Base-by-base conservation (phyloP, 2,329 filamentous ascomycete species). In the Neonectria hederae region DNA sequence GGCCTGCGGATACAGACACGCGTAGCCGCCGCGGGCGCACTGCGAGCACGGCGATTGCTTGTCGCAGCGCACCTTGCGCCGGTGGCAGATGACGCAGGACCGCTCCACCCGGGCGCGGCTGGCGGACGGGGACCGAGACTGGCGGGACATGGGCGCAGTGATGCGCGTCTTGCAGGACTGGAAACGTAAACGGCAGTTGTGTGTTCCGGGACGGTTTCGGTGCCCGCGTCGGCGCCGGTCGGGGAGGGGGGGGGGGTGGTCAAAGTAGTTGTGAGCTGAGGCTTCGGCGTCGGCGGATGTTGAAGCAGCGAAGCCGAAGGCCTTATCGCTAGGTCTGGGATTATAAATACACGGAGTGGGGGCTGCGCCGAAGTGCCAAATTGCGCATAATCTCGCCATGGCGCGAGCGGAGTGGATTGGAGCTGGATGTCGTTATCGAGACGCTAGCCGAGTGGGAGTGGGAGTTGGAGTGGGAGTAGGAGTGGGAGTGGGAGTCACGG, bases 11-110 rank as follows among this genome's bases (percentile, higher is more conserved):
- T 77, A 79, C 13, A 68, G 63, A 43, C 78, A 79, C 8, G 71
- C 60, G 26, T 71, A 69, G 0, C 72, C 71, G 32, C 73, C 72
- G 64, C 89, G 86, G 35, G 84, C 83, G 74, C 90, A 93, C 74
- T 92, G 92, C 63, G 86, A 85, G 74, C 90, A 93, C 7, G 90
- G 89, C 77, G 89, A 85, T 64, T 85, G 82, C 78, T 92, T 92
- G 79, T 92, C 89, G 80, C 90, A 92, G 69, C 89, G 89, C 59
- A 93, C 90, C 76, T 91, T 90, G 60, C 88, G 80, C 54, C 81
- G 79, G 11, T 80, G 76, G 59, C 81, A 82, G 6, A 80, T 79
- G 5, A 81, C 77, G 62, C 81, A 82, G 51, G 78, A 79, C 19
- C 77, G 72, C 48, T 75, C 66, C 51, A 51, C 60, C 40, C 52